Conservation (phyloP, 768 basidiomycete genomes). For the Trametes maxima region DNA sequence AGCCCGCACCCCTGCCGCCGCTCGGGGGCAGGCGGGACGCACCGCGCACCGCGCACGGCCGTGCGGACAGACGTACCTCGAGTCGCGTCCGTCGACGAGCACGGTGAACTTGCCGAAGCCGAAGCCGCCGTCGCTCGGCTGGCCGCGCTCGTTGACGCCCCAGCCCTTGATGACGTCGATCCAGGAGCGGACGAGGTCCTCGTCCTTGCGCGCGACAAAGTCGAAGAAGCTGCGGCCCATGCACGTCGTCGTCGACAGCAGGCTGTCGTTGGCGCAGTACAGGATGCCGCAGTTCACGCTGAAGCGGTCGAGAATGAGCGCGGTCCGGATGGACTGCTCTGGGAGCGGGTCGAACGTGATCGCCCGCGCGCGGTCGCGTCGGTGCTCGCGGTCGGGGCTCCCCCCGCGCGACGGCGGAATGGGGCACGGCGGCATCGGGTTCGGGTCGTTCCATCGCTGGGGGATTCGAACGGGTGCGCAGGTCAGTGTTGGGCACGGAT, state of each 20-base stretch:
- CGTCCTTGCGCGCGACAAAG: slow-evolving; percentile 67
- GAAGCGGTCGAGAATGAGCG: slow-evolving; percentile 83
- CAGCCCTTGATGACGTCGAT: slow-evolving; percentile 78
- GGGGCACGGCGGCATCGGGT: slow-evolving; percentile 38
- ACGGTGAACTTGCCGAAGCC: slow-evolving; percentile 75
- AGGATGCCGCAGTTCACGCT: slow-evolving; percentile 62
- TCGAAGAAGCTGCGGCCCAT: slow-evolving; percentile 75
- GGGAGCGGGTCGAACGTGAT: slow-evolving; percentile 66
- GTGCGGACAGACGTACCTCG: slow-evolving; percentile 41
- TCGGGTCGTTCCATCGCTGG: slow-evolving; percentile 38
- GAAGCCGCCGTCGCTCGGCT: slow-evolving; percentile 83
- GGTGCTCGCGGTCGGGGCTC: slow-evolving; percentile 7
- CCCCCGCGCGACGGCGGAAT: slow-evolving; percentile 30
- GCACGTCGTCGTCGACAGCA: slow-evolving; percentile 59
- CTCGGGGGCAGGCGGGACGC: not conserved
- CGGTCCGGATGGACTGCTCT: slow-evolving; percentile 70
- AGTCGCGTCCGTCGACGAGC: slow-evolving; percentile 60
- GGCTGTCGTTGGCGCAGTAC: slow-evolving; percentile 74
- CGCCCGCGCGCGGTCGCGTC: slow-evolving; percentile 15
- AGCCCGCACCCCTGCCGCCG: not conserved
- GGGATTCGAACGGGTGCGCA: not conserved
- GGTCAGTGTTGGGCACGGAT: not conserved
- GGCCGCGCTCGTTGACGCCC: slow-evolving; percentile 83
- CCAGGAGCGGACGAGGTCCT: slow-evolving; percentile 68
- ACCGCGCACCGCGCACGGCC: too few species aligned